Percentiles rank a stretch among this genome's conserved stretches.
These are phyloP conservation scores for Priceomyces medius DNA, from an alignment of 805 yeast species.

Conservation along the genomic window DNA sequence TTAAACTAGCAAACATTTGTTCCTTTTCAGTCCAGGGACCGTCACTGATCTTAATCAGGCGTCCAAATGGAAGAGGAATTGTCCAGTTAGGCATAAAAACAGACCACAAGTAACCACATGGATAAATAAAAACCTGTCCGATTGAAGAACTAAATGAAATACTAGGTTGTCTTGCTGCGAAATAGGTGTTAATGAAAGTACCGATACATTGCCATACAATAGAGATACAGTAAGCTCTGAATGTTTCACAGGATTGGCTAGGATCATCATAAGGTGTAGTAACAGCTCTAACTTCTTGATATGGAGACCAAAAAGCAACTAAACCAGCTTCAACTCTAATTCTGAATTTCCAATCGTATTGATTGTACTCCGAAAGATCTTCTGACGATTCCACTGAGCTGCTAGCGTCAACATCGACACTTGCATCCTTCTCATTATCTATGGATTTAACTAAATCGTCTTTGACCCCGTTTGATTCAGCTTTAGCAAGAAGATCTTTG, in stretches of 20 bases:
- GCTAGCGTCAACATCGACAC: not conserved
- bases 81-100: conserved; percentile 34
- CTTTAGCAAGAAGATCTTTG: not conserved
- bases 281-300: conserved; percentile 66
- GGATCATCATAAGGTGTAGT: conserved; percentile 55
- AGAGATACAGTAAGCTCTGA: conserved; percentile 56
- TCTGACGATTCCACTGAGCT: not conserved
- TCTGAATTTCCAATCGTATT: conserved; percentile 25
- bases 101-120: conserved; percentile 55
- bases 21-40: conserved; percentile 65
- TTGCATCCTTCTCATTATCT: conserved; percentile 4
- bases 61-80: conserved; percentile 18
- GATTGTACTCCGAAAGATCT: conserved; percentile 1
- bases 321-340: conserved; percentile 41
- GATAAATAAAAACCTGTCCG: conserved; percentile 59
- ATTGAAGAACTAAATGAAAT: conserved; percentile 51
- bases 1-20: conserved; percentile 47
- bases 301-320: conserved; percentile 43
- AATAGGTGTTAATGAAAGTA: conserved; percentile 58
- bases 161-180: conserved; percentile 56
- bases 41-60: conserved; percentile 48
- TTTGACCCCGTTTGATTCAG: conserved; percentile 2
- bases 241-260: conserved; percentile 47
- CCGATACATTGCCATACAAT: conserved; percentile 54
- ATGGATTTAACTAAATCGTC: not conserved